Conservation (phyloP, 83 land plant genomes). For the Isoetes engelmannii region DNA sequence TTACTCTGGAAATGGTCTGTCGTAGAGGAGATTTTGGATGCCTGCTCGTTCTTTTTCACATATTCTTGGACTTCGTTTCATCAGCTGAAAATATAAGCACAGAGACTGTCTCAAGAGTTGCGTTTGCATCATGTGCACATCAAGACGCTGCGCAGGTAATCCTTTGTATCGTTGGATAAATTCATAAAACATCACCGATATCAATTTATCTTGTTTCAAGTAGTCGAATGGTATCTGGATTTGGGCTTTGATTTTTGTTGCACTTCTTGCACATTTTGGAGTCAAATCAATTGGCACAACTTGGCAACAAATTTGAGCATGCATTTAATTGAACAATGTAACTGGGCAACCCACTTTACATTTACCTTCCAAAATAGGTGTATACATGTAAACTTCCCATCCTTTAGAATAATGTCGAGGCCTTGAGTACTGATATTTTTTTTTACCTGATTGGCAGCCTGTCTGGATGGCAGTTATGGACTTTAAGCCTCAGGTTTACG, state of each 20-base stretch:
- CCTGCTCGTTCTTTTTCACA: no score
- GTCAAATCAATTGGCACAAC: not conserved
- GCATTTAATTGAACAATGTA: not conserved
- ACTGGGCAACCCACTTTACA: not conserved
- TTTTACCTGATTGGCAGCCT: constrained; percentile 34
- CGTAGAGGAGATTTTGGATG: no score
- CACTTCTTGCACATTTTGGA: not conserved
- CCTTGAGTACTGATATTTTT: not conserved
- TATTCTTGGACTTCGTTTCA: no score
- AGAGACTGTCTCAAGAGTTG: constrained; percentile 43
- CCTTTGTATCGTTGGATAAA: not conserved
- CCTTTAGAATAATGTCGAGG: not conserved
- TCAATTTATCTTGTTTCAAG: constrained; percentile 3
- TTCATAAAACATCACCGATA: not conserved
- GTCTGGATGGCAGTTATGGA: constrained; percentile 56
- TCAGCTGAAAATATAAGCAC: no score
- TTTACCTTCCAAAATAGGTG: not conserved
- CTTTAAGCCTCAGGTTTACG: constrained; percentile 67
- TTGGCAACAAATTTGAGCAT: not conserved
- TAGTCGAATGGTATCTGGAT: not conserved
- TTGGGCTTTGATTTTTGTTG: not conserved
- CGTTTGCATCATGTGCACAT: constrained; percentile 75
- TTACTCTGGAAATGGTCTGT: no score
- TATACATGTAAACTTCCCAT: not conserved
- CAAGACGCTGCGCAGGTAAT: constrained; percentile 68